A percentile compares a stretch with the other conserved stretches of the same genome.
Evolutionary conservation across 305 asterid genomes (phyloP).

Genomic region (Ajuga reptans): DNA sequence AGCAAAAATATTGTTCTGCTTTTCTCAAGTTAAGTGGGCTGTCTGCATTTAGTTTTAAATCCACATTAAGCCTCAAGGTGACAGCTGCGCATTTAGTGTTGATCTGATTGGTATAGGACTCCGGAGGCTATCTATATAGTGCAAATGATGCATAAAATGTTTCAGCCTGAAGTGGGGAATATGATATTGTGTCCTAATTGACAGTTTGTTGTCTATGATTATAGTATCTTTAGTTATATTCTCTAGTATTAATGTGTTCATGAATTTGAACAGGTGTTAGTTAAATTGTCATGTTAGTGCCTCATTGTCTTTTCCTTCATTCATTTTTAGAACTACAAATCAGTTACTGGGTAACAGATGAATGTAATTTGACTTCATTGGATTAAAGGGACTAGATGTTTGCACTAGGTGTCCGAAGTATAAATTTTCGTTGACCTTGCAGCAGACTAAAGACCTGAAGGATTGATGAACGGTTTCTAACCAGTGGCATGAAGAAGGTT

Average conservation of each 20-base stretch:
- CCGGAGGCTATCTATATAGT: neutral
- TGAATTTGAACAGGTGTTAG: neutral
- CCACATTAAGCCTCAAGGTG: neutral
- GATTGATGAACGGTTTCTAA: neutral
- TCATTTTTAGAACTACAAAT: neutral
- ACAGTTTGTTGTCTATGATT: neutral
- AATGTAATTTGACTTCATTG: conserved; percentile 1
- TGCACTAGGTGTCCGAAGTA: neutral
- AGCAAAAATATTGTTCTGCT: neutral
- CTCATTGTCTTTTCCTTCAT: neutral
- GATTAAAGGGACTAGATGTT: neutral
- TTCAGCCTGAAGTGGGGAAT: neutral
- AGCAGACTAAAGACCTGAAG: neutral
- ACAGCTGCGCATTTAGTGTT: neutral
- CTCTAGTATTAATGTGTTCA: neutral
- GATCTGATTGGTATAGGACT: conserved; percentile 11
- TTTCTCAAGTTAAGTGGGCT: neutral
- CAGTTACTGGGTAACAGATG: conserved; percentile 4
- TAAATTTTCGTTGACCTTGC: neutral
- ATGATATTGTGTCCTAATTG: neutral
- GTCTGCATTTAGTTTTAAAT: neutral
- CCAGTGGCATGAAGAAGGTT: neutral
- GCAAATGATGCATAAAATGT: neutral
- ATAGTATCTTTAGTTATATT: neutral
- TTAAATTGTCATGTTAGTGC: neutral